Evolutionary conservation across 345 rosid genomes (phyloP).

Genomic region (Lepidium aucheri): DNA sequence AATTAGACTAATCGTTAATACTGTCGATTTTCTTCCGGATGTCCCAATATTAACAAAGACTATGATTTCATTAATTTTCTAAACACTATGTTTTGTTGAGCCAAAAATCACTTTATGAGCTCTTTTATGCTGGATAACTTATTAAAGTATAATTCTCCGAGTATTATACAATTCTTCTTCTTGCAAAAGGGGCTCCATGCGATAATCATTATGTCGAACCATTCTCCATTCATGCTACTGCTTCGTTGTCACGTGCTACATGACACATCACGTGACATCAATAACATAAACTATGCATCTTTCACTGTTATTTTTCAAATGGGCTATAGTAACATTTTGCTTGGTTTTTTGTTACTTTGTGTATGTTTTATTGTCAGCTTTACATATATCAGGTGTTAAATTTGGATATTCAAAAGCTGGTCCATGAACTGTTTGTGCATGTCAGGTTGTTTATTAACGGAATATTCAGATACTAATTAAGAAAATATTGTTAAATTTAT

Average conservation of each 20-base stretch:
- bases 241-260: constrained; percentile 30
- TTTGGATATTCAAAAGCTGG: constrained; percentile 15
- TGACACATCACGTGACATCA: constrained; percentile 19
- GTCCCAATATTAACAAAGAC: too few species aligned
- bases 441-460: constrained; percentile 22
- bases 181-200: constrained; percentile 36
- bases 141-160: background rate
- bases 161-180: constrained; percentile 22
- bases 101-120: too few species aligned
- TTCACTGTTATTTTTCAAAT: constrained; percentile 1
- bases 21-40: too few species aligned
- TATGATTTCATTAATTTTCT: too few species aligned
- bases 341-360: background rate
- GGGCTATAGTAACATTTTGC: background rate
- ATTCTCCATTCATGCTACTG: constrained; percentile 23
- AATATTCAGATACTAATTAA: constrained; percentile 1
- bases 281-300: background rate
- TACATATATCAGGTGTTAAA: background rate
- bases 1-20: too few species aligned
- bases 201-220: constrained; percentile 47
- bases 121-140: too few species aligned
- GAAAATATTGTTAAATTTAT: background rate
- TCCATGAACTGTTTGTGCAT: constrained; percentile 20
- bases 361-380: background rate
- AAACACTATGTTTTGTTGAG: too few species aligned